Percentiles rank a stretch among this genome's conserved stretches.
Conservation (phyloP, 1,139 yeast species). For the Candida gigantensis region DNA sequence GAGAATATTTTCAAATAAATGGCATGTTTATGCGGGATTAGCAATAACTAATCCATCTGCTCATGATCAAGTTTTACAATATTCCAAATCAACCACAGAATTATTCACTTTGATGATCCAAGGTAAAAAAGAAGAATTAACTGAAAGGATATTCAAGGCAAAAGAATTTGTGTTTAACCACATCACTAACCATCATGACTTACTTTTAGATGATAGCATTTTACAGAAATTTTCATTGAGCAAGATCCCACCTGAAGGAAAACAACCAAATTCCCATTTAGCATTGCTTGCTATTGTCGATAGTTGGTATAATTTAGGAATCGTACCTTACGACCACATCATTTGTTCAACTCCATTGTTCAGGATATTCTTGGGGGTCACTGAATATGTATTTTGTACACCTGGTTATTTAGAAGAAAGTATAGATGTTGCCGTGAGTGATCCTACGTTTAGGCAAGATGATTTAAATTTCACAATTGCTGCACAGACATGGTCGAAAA, state of each 20-base stretch:
- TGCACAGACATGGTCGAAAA: constrained; percentile 81
- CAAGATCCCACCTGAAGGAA: constrained; percentile 70
- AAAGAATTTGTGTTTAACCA: constrained; percentile 76
- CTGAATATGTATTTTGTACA: constrained; percentile 86
- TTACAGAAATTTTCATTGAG: constrained; percentile 78
- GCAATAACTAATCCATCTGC: constrained; percentile 96
- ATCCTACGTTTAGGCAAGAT: constrained; percentile 75
- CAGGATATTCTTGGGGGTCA: constrained; percentile 89
- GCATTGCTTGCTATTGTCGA: constrained; percentile 89
- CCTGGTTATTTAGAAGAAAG: constrained; percentile 81
- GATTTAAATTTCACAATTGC: constrained; percentile 85
- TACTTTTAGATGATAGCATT: constrained; percentile 76
- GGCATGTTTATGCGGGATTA: constrained; percentile 98
- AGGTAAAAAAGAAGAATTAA: constrained; percentile 59
- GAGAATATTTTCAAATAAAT: constrained; percentile 86
- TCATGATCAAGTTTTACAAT: constrained; percentile 86
- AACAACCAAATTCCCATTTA: constrained; percentile 83
- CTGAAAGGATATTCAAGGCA: constrained; percentile 61
- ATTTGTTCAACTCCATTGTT: constrained; percentile 93
- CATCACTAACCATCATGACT: constrained; percentile 50
- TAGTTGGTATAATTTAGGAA: constrained; percentile 83
- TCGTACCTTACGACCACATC: constrained; percentile 93
- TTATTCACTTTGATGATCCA: constrained; percentile 81
- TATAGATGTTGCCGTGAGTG: constrained; percentile 66
- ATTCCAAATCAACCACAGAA: constrained; percentile 81